Evolutionary conservation across 2,329 filamentous ascomycete species (phyloP), one percentile per base, ranked within the genome.

Genomic region (Aspergillus sojae): DNA sequence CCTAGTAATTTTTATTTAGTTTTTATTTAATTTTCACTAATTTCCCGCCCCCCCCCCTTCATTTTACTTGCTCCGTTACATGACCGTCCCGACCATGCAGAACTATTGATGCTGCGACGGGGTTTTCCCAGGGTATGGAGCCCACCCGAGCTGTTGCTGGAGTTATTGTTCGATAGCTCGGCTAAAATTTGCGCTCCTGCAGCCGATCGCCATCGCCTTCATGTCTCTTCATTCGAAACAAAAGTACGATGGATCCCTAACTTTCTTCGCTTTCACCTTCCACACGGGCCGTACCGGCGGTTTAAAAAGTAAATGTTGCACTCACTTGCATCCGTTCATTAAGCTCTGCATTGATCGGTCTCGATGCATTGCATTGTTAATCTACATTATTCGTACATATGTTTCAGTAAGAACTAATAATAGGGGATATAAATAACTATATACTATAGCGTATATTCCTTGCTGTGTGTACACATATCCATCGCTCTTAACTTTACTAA

Each of bases 281-380:
- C 52, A 65, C 43, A 60, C 65, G 65, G 63, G 61, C 66, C 62
- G 66, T 67, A 60, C 62, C 62, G 65, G 57, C 43, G 56, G 48
- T 57, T 52, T 55, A 36, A 54, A 50, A 55, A 26, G 16, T 32
- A 32, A 19, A 32, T 32, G 41, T 19, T 43, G 39, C 34, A 39
- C 41, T 19, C 23, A 53, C 16, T 30, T 50, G 59, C 58, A 39
- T 64, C 60, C 34, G 28, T 32, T 59, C 48, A 41, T 58, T 62
- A 62, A 64, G 56, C 62, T 62, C 59, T 23, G 43, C 60, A 53
- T 56, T 10, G 43, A 61, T 36, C 30, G n/a, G 30, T 46, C 43
- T 43, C 28, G 23, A 50, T 58, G 43, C 28, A 58, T 28, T 36
- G 41, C 52, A 55, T 55, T 55, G 52, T 16, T 39, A 39, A 28